These are phyloP conservation scores for Aspergillaceae sp. DNA, from an alignment of 2,329 filamentous ascomycete species.

Conservation along the genomic window DNA sequence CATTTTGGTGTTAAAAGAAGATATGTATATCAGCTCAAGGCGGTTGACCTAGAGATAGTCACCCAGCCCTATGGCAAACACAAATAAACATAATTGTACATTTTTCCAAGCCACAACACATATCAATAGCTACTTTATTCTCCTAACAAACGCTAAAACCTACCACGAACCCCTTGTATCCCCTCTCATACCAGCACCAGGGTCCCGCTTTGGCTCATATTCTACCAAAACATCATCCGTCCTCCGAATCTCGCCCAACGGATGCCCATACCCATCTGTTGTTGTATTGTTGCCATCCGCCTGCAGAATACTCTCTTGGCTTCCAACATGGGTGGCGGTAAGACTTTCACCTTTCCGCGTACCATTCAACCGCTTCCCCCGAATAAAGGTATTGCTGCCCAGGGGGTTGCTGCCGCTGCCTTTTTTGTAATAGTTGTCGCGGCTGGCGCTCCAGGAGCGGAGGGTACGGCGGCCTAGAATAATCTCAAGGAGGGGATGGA, in stretches of 20 bases:
- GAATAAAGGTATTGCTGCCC: not conserved
- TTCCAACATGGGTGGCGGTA: slow-evolving; percentile 1
- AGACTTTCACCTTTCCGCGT: slow-evolving; percentile 2
- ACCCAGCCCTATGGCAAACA: too few relatives aligned
- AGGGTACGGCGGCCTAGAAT: slow-evolving; percentile 11
- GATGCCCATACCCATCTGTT: not conserved
- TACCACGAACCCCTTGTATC: not conserved
- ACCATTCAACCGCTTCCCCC: slow-evolving; percentile 2
- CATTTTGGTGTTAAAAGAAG: too few relatives aligned
- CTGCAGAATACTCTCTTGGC: slow-evolving; percentile 15
- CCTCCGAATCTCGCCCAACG: slow-evolving; percentile 9
- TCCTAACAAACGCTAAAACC: too few relatives aligned
- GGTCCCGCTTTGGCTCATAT: slow-evolving; percentile 6
- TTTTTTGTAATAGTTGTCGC: slow-evolving; percentile 1
- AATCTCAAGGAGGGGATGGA: slow-evolving; percentile 24
- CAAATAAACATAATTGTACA: too few relatives aligned
- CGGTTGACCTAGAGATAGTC: too few relatives aligned
- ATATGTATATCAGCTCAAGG: too few relatives aligned
- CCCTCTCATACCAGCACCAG: not conserved
- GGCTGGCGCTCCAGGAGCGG: slow-evolving; percentile 3
- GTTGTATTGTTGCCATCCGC: slow-evolving; percentile 1
- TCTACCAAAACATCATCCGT: slow-evolving; percentile 15
- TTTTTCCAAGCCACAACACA: too few relatives aligned
- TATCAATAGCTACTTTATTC: too few relatives aligned
- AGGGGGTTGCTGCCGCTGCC: slow-evolving; percentile 4